These are phyloP conservation scores for Corinectria fuckeliana DNA, from an alignment of 2,329 filamentous ascomycete species.

Conservation along the genomic window DNA sequence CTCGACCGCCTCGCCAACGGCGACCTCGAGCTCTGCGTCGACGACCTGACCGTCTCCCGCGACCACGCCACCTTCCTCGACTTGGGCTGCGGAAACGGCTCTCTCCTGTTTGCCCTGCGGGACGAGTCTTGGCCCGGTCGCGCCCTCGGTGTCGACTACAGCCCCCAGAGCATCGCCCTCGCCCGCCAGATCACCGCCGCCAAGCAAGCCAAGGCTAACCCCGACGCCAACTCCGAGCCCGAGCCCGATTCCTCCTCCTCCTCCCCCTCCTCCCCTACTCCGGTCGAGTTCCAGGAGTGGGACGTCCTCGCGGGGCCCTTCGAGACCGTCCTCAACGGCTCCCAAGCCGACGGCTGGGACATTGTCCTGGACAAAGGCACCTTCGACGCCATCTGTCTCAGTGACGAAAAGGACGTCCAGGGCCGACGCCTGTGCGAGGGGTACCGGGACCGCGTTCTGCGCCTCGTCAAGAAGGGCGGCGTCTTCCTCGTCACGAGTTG, in stretches of 20 bases:
- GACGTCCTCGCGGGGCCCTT: conserved; percentile 62
- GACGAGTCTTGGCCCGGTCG: conserved; percentile 68
- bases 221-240: conserved; percentile 36
- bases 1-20: conserved; percentile 54
- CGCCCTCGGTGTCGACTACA: conserved; percentile 92
- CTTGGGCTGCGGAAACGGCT: conserved; percentile 92
- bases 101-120: conserved; percentile 82
- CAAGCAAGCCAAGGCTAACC: conserved; percentile 25
- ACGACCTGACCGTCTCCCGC: conserved; percentile 28
- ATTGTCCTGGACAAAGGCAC: conserved; percentile 97
- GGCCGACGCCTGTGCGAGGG: conserved; percentile 73
- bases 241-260: too few relatives aligned
- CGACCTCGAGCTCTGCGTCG: conserved; percentile 27
- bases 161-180: conserved; percentile 73
- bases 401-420: conserved; percentile 57
- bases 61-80: conserved; percentile 73
- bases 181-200: conserved; percentile 67
- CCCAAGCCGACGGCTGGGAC: conserved; percentile 70
- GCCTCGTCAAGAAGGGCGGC: conserved; percentile 73
- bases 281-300: conserved; percentile 62
- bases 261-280: background rate
- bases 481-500: conserved; percentile 90
- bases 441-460: conserved; percentile 73
- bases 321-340: conserved; percentile 41
- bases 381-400: conserved; percentile 92